These are phyloP conservation scores for Plasmodium reichenowi DNA, from an alignment of 169 alveolate species.

Conservation along the genomic window DNA sequence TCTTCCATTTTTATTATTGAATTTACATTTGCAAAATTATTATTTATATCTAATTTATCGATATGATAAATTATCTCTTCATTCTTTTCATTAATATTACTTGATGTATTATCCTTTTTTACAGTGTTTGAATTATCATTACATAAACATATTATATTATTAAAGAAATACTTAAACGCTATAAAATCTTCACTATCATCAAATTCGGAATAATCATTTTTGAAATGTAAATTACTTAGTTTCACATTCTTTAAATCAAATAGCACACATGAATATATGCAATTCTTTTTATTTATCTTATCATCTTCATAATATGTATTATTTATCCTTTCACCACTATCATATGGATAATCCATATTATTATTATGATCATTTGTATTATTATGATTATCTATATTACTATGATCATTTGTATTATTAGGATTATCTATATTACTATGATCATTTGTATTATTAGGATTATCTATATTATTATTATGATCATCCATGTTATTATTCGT, in stretches of 20 bases:
- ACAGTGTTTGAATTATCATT: background rate
- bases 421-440: too few species aligned
- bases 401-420: background rate
- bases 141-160: constrained; percentile 60
- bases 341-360: too few species aligned
- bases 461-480: background rate
- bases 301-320: background rate
- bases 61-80: constrained; percentile 25
- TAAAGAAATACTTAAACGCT: constrained; percentile 54
- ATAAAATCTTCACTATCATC: constrained; percentile 6
- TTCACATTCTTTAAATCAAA: constrained; percentile 34
- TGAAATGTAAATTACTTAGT: constrained; percentile 40
- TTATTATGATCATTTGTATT: background rate
- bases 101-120: background rate
- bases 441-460: background rate
- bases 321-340: constrained; percentile 1
- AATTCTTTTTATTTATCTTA: background rate
- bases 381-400: background rate
- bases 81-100: background rate
- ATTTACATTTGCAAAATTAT: constrained; percentile 32
- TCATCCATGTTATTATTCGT: background rate
- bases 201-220: constrained; percentile 9
- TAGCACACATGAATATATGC: constrained; percentile 31
- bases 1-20: constrained; percentile 12
- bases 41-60: constrained; percentile 16